These are phyloP conservation scores for Trichoderma asperelloides DNA, from an alignment of 495 filamentous ascomycete species.

Conservation along the genomic window DNA sequence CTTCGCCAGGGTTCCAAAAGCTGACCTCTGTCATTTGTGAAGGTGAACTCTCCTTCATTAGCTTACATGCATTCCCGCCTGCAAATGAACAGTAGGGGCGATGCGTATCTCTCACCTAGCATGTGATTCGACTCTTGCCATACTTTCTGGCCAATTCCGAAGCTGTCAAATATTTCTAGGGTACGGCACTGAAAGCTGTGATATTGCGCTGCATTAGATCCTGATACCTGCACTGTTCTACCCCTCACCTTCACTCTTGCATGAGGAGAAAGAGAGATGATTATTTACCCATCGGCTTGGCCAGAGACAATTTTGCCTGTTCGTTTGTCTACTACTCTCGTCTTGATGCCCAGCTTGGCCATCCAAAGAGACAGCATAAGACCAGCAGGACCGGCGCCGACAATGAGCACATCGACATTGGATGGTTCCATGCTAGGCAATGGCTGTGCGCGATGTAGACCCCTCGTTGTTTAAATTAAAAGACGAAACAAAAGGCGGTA, in stretches of 20 bases:
- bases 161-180: conserved; percentile 57
- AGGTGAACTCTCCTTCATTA: neutral
- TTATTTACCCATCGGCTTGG: conserved; percentile 47
- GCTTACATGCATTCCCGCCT: neutral
- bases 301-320: conserved; percentile 44
- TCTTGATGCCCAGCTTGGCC: conserved; percentile 48
- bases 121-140: conserved; percentile 52
- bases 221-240: neutral
- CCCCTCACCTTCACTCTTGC: neutral
- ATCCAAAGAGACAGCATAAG: conserved; percentile 59
- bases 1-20: conserved; percentile 37
- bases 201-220: neutral
- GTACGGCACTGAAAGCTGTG: conserved; percentile 34
- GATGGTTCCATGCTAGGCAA: neutral
- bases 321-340: conserved; percentile 54
- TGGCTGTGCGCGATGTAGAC: neutral
- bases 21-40: conserved; percentile 21
- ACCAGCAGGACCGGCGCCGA: conserved; percentile 59
- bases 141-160: conserved; percentile 52
- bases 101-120: conserved; percentile 19
- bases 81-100: neutral
- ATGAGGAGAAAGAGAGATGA: conserved; percentile 21
- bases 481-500: neutral
- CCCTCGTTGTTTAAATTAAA: neutral
- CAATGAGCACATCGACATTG: conserved; percentile 45